A percentile compares a stretch with the other conserved stretches of the same genome.
Evolutionary conservation across 1,284 basidiomycete species (phyloP).

Genomic region (Calocybe gambosa): DNA sequence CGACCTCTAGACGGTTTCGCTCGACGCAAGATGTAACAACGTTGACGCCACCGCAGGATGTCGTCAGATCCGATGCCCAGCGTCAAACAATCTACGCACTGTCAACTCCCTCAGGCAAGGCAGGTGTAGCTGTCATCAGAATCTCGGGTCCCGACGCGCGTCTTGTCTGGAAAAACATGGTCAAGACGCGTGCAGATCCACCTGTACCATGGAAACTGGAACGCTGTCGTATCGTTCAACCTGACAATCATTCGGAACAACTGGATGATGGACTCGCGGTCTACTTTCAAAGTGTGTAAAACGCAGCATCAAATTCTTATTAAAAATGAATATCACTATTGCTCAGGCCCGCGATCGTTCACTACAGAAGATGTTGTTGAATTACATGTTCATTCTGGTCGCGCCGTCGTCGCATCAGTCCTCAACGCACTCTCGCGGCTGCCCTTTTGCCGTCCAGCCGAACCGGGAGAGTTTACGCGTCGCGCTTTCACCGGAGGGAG

Average conservation of each 20-base stretch:
- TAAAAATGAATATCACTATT: too few species aligned
- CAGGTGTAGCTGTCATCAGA: conserved; percentile 75
- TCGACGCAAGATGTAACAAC: background rate
- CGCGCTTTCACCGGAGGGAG: conserved; percentile 75
- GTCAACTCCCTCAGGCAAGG: conserved; percentile 78
- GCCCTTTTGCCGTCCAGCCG: conserved; percentile 65
- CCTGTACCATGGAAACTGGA: conserved; percentile 61
- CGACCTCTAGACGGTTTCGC: background rate
- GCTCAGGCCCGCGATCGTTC: conserved; percentile 66
- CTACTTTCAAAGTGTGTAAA: conserved; percentile 66
- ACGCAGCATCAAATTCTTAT: background rate
- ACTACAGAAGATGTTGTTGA: conserved; percentile 83
- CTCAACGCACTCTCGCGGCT: conserved; percentile 57
- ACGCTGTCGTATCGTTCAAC: conserved; percentile 65
- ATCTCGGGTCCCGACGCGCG: conserved; percentile 72
- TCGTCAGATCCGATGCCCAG: conserved; percentile 51
- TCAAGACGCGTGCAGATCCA: conserved; percentile 23
- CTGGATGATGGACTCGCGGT: conserved; percentile 80
- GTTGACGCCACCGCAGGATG: background rate
- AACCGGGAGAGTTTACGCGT: conserved; percentile 83
- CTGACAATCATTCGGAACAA: conserved; percentile 46
- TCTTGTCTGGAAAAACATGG: conserved; percentile 54
- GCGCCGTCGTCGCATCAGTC: conserved; percentile 68
- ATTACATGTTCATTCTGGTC: conserved; percentile 83
- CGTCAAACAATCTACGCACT: conserved; percentile 78